Evolutionary conservation across 805 yeast species (phyloP), one percentile per base, ranked within the genome.

Genomic region (Kuraishia ogatae): DNA sequence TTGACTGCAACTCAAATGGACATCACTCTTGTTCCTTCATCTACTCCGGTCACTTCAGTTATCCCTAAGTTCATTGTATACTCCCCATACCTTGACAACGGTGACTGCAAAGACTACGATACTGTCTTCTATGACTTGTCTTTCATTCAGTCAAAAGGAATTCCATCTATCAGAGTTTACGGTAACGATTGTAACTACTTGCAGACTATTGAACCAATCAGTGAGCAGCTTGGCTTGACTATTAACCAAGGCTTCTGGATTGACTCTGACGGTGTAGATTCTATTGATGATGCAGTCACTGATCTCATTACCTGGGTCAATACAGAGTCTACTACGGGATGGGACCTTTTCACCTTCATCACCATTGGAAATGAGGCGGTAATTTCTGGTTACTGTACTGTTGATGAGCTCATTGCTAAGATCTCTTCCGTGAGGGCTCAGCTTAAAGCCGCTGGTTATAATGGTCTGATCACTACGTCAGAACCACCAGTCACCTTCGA

Each of bases 211-310:
- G 76, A 82, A 62, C 89, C 94, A 52, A 77, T 76, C 47, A 80
- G 86, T 61, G 63, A 64, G 23, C 53, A 67, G 15, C 70, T 86
- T 54, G 96, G 96, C 2, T 67, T 92, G 53, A 81, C 72, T 46
- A 81, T 91, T 56, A 86, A 88, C 69, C 97, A 89, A 75, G 97
- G 97, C 52, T 79, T 92, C 70, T 92, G 94, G 92, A 83, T 92
- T 59, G 67, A 77, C 50, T 57, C 71, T 20, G 74, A 68, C 26
- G 96, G 96, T 62, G 84, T 78, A 46, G 82, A 82, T 63, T 83
- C 93, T 8, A 80, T 89, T 58, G 91, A 88, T 66, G 71, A 61
- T 53, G 75, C 81, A 50, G 83, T 89, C 52, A 54, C 66, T 21
- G 81, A 72, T 29, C 62, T 91, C 52, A 78, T 90, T 55, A 39